Conservation (phyloP, 225 moss, liverwort and hornwort species). For the Asterella californica region DNA sequence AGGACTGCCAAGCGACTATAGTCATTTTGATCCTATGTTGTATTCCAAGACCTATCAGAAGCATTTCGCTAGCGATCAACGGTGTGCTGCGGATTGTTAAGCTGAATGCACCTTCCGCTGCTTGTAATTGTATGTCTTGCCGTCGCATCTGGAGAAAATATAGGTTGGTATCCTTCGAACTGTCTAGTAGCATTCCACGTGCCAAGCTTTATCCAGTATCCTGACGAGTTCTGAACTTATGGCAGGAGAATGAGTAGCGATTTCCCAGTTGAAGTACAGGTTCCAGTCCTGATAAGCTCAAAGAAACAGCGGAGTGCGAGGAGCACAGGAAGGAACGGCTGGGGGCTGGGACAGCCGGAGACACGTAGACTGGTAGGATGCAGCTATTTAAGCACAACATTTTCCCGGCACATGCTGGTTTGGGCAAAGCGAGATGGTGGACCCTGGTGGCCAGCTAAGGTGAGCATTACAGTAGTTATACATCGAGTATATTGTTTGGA, state of each 20-base stretch:
- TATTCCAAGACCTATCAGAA: not conserved
- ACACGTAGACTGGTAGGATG: constrained; percentile 72
- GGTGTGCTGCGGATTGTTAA: not conserved
- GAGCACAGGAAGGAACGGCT: constrained; percentile 82
- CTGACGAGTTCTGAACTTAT: not conserved
- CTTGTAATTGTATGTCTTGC: not conserved
- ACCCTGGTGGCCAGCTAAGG: constrained; percentile 98
- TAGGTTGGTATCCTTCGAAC: no score
- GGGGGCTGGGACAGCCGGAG: constrained; percentile 78
- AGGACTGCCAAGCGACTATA: not conserved
- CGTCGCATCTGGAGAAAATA: not conserved
- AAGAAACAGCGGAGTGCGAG: constrained; percentile 94
- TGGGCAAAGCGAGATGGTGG: constrained; percentile 83
- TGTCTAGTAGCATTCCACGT: not conserved
- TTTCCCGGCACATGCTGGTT: constrained; percentile 70
- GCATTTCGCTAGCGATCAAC: no score
- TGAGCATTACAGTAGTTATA: constrained; percentile 24
- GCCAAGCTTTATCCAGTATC: not conserved
- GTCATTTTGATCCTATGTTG: not conserved
- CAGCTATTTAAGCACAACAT: constrained; percentile 53
- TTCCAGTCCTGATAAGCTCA: constrained; percentile 38
- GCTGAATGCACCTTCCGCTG: no score
- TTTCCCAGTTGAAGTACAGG: constrained; percentile 28
- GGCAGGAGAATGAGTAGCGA: constrained; percentile 40
- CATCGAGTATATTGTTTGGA: not conserved